Base-by-base conservation (phyloP, 2,329 filamentous ascomycete species). In the Thielaviopsis musarum region DNA sequence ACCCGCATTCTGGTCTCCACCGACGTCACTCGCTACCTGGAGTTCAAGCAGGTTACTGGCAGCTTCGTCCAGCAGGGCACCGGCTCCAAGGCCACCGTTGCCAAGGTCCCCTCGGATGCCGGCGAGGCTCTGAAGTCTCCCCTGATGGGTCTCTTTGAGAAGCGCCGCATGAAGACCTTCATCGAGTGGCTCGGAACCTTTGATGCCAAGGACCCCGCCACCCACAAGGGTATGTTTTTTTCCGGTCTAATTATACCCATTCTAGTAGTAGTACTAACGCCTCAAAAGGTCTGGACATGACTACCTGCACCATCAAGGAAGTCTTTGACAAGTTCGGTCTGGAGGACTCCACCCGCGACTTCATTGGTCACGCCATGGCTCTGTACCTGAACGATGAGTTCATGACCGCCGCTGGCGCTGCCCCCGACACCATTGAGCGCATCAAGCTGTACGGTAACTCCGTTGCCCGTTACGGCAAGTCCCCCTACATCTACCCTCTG, bases 1-100 rank as follows among this genome's bases (percentile, higher is more conserved):
- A 97, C 91, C 71, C 97, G 97, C 75, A 96, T 98, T 69, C 84
- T 98, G 70, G 90, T 96, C 64, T 95, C 91, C 57, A 97, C 91
- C 74, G 90, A 96, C 66, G 87, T 90, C 65, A 90, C 87, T 67
- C 79, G 85, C 73, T 91, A 91, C 73, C 84, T 94, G 68, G 88
- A 94, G 72, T 94, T 95, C 78, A 90, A 87, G 76, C 88, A 93
- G 74, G 91, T 98, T 63, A 88, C 90, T 63, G 93, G 93, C 70
- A 95, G 90, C 78, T 97, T 86, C 70, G 93, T 97, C 63, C 93
- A 97, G 75, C 91, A 96, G 73, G 87, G 88, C 64, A 72, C 80
- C 63, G 83, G 83, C n/a, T 65, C 81, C 65, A 93, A 89, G 76
- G 90, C 89, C 60, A 96, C 89, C 52, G 87, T 97, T 63, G 91